Base-by-base conservation (phyloP, 768 basidiomycete species). In the Mycena albidolilacea region DNA sequence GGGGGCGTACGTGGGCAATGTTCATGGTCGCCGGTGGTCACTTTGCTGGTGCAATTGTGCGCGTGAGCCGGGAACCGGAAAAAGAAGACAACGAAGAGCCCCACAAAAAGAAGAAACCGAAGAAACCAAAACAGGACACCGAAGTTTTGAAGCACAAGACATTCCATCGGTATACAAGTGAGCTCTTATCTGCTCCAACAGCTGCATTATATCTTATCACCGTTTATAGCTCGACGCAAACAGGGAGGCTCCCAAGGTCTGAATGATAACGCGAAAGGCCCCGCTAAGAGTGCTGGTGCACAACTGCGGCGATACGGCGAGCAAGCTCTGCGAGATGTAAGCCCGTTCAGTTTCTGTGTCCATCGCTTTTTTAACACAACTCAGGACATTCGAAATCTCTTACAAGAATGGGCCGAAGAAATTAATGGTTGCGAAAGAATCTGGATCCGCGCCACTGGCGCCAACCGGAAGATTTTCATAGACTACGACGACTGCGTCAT, bases 11-110 rank as follows among this genome's bases (percentile, higher is more conserved):
- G 71, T 97, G 97, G 94, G 95, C 96, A 0, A 82, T 99, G 88
- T 94, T 99, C 78, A 98, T 98, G 96, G 91, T 93, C 50, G 98
- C 98, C 0, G 97, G 98, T 23, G 98, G 98, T 12, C 98, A 99
- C 81, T 99, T 99, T 83, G 98, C 98, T 15, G 98, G 97, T 35
- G 93, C 96, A 68, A 87, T 99, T 43, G 91, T 92, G 14, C 87
- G 91, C 43, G 93, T 96, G 37, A 90, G 91, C 81, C 82, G 85
- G 69, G 84, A 84, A 17, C 86, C 87, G 7, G 89, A 90, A 5
- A 82, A 82, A 64, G 79, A 78, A 37, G 77, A 81, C 64, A 80
- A 85, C 72, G 81, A 82, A 71, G 81, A 84, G 78, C 76, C 85
- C 81, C 78, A 80, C 60, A 79, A 77, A 30, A 85, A 86, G 75